These are phyloP conservation scores for Quercus robur DNA, from an alignment of 306 rosid species.

Conservation along the genomic window DNA sequence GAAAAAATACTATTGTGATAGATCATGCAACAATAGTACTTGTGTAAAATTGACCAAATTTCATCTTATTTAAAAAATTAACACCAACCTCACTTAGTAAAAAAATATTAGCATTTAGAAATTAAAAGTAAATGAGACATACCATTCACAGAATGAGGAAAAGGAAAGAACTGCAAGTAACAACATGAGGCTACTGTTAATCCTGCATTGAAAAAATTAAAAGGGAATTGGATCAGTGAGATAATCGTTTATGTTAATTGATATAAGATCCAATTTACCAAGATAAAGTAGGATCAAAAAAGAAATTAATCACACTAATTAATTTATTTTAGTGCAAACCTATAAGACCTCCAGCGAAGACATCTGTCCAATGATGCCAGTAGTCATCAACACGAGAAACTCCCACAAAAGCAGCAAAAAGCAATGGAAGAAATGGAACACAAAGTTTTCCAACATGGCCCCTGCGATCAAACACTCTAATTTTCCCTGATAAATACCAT, in stretches of 20 bases:
- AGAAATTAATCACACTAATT: not conserved
- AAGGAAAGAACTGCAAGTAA: constrained; percentile 94
- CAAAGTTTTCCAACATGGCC: constrained; percentile 88
- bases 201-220: constrained; percentile 43
- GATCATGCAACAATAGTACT: too few relatives aligned
- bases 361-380: constrained; percentile 98
- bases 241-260: constrained; percentile 26
- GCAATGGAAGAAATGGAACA: constrained; percentile 62
- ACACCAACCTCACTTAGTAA: too few relatives aligned
- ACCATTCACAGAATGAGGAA: constrained; percentile 78
- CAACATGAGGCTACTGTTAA: constrained; percentile 64
- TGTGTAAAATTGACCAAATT: too few relatives aligned
- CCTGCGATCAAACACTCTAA: constrained; percentile 67
- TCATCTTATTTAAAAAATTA: not conserved
- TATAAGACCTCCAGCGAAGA: constrained; percentile 78
- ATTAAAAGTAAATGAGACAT: constrained; percentile 21
- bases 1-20: too few relatives aligned
- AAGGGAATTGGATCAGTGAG: not conserved
- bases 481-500: constrained; percentile 82
- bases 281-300: not conserved
- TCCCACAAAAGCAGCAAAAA: constrained; percentile 65
- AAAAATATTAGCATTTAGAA: not conserved
- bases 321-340: constrained; percentile 37
- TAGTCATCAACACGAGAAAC: constrained; percentile 96
- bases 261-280: not conserved